Percentiles rank a stretch among this genome's conserved stretches.
Evolutionary conservation across 2,329 filamentous ascomycete species (phyloP).

Genomic region (Cladobotryum mycophilum): DNA sequence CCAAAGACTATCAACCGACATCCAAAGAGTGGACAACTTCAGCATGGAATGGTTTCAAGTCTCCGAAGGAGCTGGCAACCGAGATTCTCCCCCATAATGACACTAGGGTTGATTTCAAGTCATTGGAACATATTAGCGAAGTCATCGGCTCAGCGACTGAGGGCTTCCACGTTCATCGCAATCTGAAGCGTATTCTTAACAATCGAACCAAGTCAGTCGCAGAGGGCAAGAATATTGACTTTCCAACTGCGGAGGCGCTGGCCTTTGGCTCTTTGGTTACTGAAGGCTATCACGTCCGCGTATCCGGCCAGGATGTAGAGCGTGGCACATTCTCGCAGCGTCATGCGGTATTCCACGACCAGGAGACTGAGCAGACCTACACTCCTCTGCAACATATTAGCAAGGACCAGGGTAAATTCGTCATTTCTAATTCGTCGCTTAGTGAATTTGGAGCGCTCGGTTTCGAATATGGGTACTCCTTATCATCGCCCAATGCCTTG

Average conservation of each 20-base stretch:
- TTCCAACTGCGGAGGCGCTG: conserved; percentile 92
- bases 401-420: conserved; percentile 89
- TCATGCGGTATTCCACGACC: conserved; percentile 95
- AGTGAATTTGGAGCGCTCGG: conserved; percentile 69
- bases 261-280: conserved; percentile 87
- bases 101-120: conserved; percentile 69
- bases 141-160: conserved; percentile 74
- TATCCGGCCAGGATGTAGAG: conserved; percentile 98
- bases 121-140: conserved; percentile 74
- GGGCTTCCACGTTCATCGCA: conserved; percentile 83
- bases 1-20: conserved; percentile 94
- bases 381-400: conserved; percentile 85
- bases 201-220: conserved; percentile 86
- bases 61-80: conserved; percentile 91
- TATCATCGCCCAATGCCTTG: conserved; percentile 92
- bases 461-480: conserved; percentile 97
- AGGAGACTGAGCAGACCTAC: conserved; percentile 88
- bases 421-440: conserved; percentile 92
- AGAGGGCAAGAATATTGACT: conserved; percentile 94
- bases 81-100: conserved; percentile 89
- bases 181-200: conserved; percentile 90
- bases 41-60: conserved; percentile 99
- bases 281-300: conserved; percentile 94
- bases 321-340: conserved; percentile 99
- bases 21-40: conserved; percentile 98